A percentile compares a stretch with the other conserved stretches of the same genome.
Evolutionary conservation across 164 flowering plant genomes (phyloP).

Genomic region (Vitis amurensis): DNA sequence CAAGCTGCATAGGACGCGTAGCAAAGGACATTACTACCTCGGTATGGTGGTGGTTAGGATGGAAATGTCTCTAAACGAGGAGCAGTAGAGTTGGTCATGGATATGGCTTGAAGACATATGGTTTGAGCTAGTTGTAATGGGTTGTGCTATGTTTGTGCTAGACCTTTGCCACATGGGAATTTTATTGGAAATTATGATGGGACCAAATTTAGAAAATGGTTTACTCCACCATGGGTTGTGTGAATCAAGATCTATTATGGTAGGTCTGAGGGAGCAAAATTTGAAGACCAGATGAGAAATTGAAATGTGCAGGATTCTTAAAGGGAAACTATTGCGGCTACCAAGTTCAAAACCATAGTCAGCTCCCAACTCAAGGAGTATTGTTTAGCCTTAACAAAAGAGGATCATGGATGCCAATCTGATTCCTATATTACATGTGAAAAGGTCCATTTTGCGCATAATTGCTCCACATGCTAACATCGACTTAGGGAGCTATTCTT

Average conservation of each 20-base stretch:
- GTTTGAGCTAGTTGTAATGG: constrained; percentile 84
- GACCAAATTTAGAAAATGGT: constrained; percentile 85
- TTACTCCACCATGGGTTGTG: constrained; percentile 72
- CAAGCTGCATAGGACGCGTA: no score
- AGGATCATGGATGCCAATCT: constrained; percentile 85
- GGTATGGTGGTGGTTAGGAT: no score
- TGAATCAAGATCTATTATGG: constrained; percentile 60
- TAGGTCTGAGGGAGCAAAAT: constrained; percentile 69
- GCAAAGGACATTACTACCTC: no score
- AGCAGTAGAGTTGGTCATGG: no score
- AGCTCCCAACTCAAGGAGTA: constrained; percentile 90
- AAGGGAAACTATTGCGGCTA: constrained; percentile 56
- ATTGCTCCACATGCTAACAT: constrained; percentile 90
- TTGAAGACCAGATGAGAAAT: constrained; percentile 62
- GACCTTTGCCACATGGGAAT: constrained; percentile 91
- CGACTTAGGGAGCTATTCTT: constrained; percentile 93
- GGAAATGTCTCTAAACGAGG: no score
- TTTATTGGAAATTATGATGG: constrained; percentile 71
- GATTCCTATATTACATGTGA: constrained; percentile 82
- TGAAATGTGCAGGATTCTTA: constrained; percentile 60
- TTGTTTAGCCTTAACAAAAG: constrained; percentile 86
- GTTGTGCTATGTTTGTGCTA: constrained; percentile 76
- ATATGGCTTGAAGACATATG: constrained; percentile 73
- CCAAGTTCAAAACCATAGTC: constrained; percentile 92
- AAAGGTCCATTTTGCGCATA: constrained; percentile 97